Base-by-base conservation (phyloP, 1,284 basidiomycete species). In the Porogramme epimiltina region DNA sequence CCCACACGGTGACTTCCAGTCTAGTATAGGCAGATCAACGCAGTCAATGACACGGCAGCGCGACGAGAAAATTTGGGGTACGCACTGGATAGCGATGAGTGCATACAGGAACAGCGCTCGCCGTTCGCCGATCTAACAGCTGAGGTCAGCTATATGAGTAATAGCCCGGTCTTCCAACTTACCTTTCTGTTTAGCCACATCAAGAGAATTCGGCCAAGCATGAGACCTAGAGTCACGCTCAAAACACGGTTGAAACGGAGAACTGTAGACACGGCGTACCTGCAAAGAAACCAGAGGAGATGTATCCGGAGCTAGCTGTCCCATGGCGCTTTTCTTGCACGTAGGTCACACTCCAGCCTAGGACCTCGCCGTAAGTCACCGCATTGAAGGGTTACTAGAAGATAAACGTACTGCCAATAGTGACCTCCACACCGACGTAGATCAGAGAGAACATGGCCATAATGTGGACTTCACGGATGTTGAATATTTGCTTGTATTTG, bases 401-500 rank as follows among this genome's bases (percentile, higher is more conserved):
- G 31, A 33, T 34, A 16, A 4, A 42, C 50, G 39, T 55, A 80
- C 81, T 81, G 57, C 83, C 85, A 43, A 85, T 76, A 0, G 84
- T 84, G 1, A 86, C 84, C 60, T 87, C 84, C 0, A 82, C 75
- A 4, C 85, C 85, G 34, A 87, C 82, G 60, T 87, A 87, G 18
- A 87, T 76, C 10, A 85, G 69, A n/a, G 80, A 74, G 62, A 83
- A 88, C 47, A 84, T 69, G 0, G 84, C 81, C 16, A 87, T 66
- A 18, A 79, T 64, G 58, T 87, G 82, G 0, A 87, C 81, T 4
- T 75, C 71, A 45, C 71, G 75, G 28, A 76, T 69, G 4, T 70
- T 62, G 49, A 87, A 56, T 34, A 87, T 84, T 57, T 84, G 78
- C 19, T 70, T 70, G 69, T 83, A 81, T 33, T 76, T 74, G 59